Evolutionary conservation across 2,329 filamentous ascomycete genomes (phyloP).

Genomic region (Aspergillus flavus): DNA sequence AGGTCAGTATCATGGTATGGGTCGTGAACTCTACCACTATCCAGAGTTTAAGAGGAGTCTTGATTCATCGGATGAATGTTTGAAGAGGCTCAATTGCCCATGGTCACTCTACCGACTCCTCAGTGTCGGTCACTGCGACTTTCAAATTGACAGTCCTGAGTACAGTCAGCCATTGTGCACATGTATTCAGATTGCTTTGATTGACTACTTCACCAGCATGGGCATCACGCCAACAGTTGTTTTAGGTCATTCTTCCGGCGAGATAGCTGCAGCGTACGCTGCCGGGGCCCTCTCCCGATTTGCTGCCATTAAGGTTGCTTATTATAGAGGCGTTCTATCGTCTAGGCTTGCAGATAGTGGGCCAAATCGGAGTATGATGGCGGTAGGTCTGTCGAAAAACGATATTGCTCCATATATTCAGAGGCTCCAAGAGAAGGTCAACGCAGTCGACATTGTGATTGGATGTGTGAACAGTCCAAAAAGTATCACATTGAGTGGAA

Average conservation of each 20-base stretch:
- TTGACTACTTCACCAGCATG: constrained; percentile 24
- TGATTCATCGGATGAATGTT: constrained; percentile 6
- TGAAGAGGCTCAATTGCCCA: constrained; percentile 19
- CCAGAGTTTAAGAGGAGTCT: constrained; percentile 20
- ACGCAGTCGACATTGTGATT: too few relatives aligned
- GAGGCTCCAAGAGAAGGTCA: too few relatives aligned
- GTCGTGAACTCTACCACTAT: constrained; percentile 36
- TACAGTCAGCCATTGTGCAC: constrained; percentile 28
- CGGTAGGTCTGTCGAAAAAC: too few relatives aligned
- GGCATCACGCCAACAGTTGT: constrained; percentile 22
- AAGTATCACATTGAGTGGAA: too few relatives aligned
- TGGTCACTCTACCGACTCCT: constrained; percentile 16
- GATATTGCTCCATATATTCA: too few relatives aligned
- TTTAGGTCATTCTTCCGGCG: constrained; percentile 37
- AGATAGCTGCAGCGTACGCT: constrained; percentile 34
- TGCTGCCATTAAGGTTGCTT: too few relatives aligned
- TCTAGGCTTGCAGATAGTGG: too few relatives aligned
- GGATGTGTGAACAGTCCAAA: too few relatives aligned
- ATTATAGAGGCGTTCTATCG: too few relatives aligned
- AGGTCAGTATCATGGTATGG: constrained; percentile 48
- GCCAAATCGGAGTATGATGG: too few relatives aligned
- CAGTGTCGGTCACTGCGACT: too few relatives aligned
- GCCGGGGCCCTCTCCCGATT: neutral
- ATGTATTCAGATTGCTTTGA: constrained; percentile 32
- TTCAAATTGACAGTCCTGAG: constrained; percentile 25